These are phyloP conservation scores for Ogataea sp. DNA, from an alignment of 805 yeast genomes.

Conservation along the genomic window DNA sequence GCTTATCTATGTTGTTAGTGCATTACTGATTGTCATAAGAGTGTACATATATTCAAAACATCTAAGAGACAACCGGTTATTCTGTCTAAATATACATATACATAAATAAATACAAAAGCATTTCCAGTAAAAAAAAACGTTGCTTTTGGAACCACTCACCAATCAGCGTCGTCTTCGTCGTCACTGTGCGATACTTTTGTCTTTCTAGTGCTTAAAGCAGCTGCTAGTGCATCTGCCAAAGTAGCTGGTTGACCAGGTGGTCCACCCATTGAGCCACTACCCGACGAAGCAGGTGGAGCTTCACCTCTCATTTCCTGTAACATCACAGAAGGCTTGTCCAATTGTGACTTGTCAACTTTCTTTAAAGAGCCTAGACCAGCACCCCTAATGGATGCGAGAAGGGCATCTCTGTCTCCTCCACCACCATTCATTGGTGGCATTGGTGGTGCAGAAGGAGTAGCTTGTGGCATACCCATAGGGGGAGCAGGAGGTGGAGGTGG, in stretches of 20 bases:
- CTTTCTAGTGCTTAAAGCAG: constrained; percentile 77
- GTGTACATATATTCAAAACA: too few relatives aligned
- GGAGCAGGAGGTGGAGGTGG: constrained; percentile 18
- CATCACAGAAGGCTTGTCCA: constrained; percentile 70
- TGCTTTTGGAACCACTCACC: too few relatives aligned
- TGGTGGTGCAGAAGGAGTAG: constrained; percentile 21
- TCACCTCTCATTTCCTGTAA: constrained; percentile 69
- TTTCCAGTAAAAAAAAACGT: too few relatives aligned
- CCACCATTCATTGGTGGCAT: constrained; percentile 23
- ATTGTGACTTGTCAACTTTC: constrained; percentile 75
- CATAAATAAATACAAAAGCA: too few relatives aligned
- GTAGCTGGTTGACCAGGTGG: constrained; percentile 42
- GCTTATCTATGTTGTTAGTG: too few relatives aligned
- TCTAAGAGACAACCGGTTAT: too few relatives aligned
- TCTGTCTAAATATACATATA: too few relatives aligned
- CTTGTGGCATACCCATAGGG: background rate
- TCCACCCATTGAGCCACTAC: constrained; percentile 28
- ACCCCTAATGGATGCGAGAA: constrained; percentile 78
- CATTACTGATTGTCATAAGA: too few relatives aligned
- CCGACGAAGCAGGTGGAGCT: constrained; percentile 26
- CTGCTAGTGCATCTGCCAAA: constrained; percentile 81
- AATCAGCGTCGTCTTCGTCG: constrained; percentile 78
- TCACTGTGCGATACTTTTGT: constrained; percentile 74
- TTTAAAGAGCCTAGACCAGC: constrained; percentile 65
- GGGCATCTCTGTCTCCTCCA: constrained; percentile 60